Conservation (phyloP, 2,329 filamentous ascomycete genomes). For the Saccharata proteae region DNA sequence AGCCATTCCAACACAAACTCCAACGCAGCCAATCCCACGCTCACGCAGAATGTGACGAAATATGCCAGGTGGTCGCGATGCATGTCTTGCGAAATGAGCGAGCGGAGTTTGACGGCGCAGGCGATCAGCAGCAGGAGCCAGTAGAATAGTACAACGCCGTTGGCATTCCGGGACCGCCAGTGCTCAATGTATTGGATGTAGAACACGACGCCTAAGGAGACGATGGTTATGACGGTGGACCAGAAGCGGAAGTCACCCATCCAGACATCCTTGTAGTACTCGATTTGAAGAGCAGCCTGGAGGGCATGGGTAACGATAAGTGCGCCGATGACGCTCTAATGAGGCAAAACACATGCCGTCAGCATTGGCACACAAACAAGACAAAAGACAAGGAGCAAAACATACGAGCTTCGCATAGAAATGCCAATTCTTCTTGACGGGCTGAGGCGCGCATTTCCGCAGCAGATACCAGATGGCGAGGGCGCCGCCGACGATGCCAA, state of each 20-base stretch:
- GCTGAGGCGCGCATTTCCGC: conserved; percentile 52
- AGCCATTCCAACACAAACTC: conserved; percentile 78
- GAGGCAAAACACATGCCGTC: too few relatives aligned
- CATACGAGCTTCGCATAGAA: conserved; percentile 83
- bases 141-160: conserved; percentile 81
- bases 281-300: conserved; percentile 66
- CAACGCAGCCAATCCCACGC: conserved; percentile 53
- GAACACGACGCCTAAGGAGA: conserved; percentile 64
- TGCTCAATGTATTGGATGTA: conserved; percentile 79
- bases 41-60: conserved; percentile 64
- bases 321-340: conserved; percentile 49
- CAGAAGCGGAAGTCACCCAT: conserved; percentile 75
- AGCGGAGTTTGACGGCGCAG: conserved; percentile 72
- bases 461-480: conserved; percentile 71
- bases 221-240: conserved; percentile 59
- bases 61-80: conserved; percentile 57
- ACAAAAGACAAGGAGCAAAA: neutral
- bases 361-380: neutral
- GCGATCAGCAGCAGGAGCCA: conserved; percentile 78
- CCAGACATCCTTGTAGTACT: conserved; percentile 58
- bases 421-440: conserved; percentile 72
- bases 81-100: conserved; percentile 65
- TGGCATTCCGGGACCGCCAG: conserved; percentile 68
- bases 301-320: conserved; percentile 56
- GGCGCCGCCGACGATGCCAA: conserved; percentile 66